A percentile compares a stretch with the other conserved stretches of the same genome.
phyloP scores from a whole-genome alignment of 768 basidiomycete genomes.

The Lactarius vividus region DNA sequence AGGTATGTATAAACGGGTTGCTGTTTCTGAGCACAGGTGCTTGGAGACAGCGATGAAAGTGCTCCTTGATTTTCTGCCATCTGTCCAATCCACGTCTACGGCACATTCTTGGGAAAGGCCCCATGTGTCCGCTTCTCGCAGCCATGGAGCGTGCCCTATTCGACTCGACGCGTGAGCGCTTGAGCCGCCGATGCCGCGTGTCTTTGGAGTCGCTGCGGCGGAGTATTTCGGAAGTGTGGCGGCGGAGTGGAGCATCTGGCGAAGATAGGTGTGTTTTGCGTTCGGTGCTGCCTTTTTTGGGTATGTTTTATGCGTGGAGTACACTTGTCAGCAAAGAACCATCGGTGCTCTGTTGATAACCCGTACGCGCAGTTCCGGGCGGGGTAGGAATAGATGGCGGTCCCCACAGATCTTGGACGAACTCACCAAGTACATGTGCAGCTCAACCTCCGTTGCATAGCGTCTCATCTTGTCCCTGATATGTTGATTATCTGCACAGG shows the following conservation, averaged over 20 bases:
- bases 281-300: background rate
- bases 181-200: slow-evolving; percentile 66
- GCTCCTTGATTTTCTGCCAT: slow-evolving; percentile 43
- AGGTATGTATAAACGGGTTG: slow-evolving; percentile 41
- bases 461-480: too few species aligned
- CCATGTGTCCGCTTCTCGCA: slow-evolving; percentile 48
- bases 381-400: slow-evolving; percentile 76
- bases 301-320: background rate
- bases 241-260: slow-evolving; percentile 66
- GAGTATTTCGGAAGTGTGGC: slow-evolving; percentile 80
- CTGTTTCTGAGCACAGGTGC: slow-evolving; percentile 39
- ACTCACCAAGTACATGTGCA: slow-evolving; percentile 84
- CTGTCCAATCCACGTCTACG: slow-evolving; percentile 47
- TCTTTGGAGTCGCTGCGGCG: slow-evolving; percentile 70
- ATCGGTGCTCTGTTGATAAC: slow-evolving; percentile 76
- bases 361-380: slow-evolving; percentile 85
- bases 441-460: slow-evolving; percentile 57
- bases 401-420: slow-evolving; percentile 72
- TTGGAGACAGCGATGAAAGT: slow-evolving; percentile 86
- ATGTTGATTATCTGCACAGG: slow-evolving; percentile 40
- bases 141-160: slow-evolving; percentile 46
- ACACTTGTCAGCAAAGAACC: slow-evolving; percentile 71
- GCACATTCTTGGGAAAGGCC: slow-evolving; percentile 83
- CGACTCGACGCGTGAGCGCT: slow-evolving; percentile 65
- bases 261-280: slow-evolving; percentile 57